phyloP scores from a whole-genome alignment of 768 basidiomycete species.

The Tubosaeta sp. region DNA sequence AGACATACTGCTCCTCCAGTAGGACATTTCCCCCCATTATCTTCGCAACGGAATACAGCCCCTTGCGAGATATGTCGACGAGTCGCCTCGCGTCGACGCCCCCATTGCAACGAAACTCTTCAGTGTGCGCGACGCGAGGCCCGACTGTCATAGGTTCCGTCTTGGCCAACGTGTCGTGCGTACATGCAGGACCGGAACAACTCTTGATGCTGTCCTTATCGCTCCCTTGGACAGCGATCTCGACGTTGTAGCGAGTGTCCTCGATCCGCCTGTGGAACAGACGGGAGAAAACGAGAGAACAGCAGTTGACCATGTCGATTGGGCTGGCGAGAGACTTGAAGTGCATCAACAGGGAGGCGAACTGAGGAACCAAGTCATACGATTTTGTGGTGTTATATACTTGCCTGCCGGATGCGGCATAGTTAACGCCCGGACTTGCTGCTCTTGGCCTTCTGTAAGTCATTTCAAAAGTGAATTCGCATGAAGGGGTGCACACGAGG shows the following conservation, averaged over 20 bases:
- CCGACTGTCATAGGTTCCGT: constrained; percentile 26
- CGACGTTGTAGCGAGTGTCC: constrained; percentile 17
- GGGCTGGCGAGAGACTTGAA: constrained; percentile 19
- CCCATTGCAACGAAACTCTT: constrained; percentile 33
- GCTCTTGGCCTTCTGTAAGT: constrained; percentile 9
- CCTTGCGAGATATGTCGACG: constrained; percentile 31
- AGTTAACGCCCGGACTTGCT: constrained; percentile 15
- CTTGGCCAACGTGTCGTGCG: constrained; percentile 22
- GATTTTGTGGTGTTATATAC: constrained; percentile 20
- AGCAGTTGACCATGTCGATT: constrained; percentile 26
- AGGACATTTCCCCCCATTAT: constrained; percentile 36
- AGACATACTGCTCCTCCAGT: constrained; percentile 33
- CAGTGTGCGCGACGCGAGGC: constrained; percentile 34
- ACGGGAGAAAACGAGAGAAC: constrained; percentile 19
- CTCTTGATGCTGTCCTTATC: constrained; percentile 29
- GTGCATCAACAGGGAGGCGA: constrained; percentile 19
- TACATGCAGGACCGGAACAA: constrained; percentile 32
- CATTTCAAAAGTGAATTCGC: constrained; percentile 17
- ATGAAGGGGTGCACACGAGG: constrained; percentile 25
- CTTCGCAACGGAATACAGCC: constrained; percentile 30
- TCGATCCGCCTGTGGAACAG: constrained; percentile 20
- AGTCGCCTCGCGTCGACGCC: constrained; percentile 34
- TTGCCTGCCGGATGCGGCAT: constrained; percentile 13
- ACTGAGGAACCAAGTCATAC: constrained; percentile 10
- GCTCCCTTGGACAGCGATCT: constrained; percentile 16